A percentile compares a stretch with the other conserved stretches of the same genome.
phyloP scores from a whole-genome alignment of 2,329 filamentous ascomycete species.

The Phialophora chinensis region DNA sequence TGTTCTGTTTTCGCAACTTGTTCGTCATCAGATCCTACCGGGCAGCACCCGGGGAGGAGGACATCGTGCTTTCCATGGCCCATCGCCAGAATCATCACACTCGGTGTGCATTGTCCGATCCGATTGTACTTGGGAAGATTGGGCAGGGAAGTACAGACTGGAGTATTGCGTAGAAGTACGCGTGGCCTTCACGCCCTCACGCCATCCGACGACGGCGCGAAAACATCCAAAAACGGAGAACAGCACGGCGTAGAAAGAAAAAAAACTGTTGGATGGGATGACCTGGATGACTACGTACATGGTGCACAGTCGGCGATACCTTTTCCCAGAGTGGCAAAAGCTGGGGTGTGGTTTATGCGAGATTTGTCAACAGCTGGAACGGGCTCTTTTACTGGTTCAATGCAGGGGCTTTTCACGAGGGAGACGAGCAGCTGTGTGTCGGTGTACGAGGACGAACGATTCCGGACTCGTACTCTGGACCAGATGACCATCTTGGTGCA shows the following conservation, averaged over 20 bases:
- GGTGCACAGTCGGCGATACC: neutral
- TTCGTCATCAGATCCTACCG: slow-evolving; percentile 3
- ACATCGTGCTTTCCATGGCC: neutral
- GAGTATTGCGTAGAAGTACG: too few species aligned
- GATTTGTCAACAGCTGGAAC: neutral
- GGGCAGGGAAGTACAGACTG: too few species aligned
- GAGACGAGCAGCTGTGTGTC: neutral
- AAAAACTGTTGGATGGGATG: too few species aligned
- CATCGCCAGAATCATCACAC: neutral
- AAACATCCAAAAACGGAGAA: too few species aligned
- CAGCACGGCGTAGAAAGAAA: too few species aligned
- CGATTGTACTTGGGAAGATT: neutral
- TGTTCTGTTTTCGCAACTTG: neutral
- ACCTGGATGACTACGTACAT: too few species aligned
- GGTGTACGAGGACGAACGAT: neutral
- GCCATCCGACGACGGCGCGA: too few species aligned
- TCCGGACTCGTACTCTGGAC: too few species aligned
- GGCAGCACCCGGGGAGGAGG: neutral
- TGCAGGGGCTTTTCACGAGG: neutral
- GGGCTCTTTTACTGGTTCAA: neutral
- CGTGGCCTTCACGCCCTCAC: too few species aligned
- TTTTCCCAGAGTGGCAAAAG: slow-evolving; percentile 2
- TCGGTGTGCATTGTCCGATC: neutral
- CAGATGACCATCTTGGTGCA: too few species aligned
- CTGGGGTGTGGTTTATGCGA: neutral